A percentile compares a stretch with the other conserved stretches of the same genome.
Evolutionary conservation across 2,329 filamentous ascomycete species (phyloP).

Genomic region (Colletotrichum sp.): DNA sequence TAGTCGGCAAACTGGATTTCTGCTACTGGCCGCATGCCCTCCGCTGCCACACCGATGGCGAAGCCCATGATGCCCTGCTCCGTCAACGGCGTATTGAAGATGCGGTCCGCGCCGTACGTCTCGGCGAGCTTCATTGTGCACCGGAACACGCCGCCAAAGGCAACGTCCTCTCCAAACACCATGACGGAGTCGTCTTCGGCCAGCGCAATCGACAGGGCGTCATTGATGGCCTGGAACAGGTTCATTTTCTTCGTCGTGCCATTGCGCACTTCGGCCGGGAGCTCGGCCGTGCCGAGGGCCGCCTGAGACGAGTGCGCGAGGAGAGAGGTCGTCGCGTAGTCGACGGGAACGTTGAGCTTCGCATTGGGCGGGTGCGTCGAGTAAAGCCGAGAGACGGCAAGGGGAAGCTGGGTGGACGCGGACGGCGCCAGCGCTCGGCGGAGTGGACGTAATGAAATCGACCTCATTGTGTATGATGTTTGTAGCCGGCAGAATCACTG

Average conservation of each 20-base stretch:
- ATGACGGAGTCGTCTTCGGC: slow-evolving; percentile 84
- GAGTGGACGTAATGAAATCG: slow-evolving; percentile 8
- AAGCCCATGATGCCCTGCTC: slow-evolving; percentile 97
- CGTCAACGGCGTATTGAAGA: slow-evolving; percentile 95
- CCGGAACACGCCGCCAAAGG: slow-evolving; percentile 95
- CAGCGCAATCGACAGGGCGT: slow-evolving; percentile 83
- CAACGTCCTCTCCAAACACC: slow-evolving; percentile 95
- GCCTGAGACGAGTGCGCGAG: slow-evolving; percentile 80
- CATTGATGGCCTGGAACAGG: slow-evolving; percentile 92
- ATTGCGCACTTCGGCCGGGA: slow-evolving; percentile 68
- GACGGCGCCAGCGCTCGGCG: slow-evolving; percentile 18
- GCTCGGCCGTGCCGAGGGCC: slow-evolving; percentile 73
- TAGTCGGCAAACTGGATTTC: slow-evolving; percentile 98
- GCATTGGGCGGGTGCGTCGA: slow-evolving; percentile 65
- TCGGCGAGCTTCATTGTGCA: slow-evolving; percentile 91
- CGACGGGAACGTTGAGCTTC: slow-evolving; percentile 81
- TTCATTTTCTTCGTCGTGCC: slow-evolving; percentile 86
- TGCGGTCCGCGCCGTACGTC: slow-evolving; percentile 84
- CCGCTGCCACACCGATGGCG: slow-evolving; percentile 85
- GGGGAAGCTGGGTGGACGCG: slow-evolving; percentile 3
- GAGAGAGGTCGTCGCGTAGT: slow-evolving; percentile 83
- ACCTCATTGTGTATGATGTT: slow-evolving; percentile 11
- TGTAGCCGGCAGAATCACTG: background rate
- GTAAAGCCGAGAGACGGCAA: slow-evolving; percentile 39
- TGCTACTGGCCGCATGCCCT: slow-evolving; percentile 91